Percentiles rank a stretch among this genome's conserved stretches.
Evolutionary conservation across 345 rosid species (phyloP).

Genomic region (Melaleuca quinquenervia): DNA sequence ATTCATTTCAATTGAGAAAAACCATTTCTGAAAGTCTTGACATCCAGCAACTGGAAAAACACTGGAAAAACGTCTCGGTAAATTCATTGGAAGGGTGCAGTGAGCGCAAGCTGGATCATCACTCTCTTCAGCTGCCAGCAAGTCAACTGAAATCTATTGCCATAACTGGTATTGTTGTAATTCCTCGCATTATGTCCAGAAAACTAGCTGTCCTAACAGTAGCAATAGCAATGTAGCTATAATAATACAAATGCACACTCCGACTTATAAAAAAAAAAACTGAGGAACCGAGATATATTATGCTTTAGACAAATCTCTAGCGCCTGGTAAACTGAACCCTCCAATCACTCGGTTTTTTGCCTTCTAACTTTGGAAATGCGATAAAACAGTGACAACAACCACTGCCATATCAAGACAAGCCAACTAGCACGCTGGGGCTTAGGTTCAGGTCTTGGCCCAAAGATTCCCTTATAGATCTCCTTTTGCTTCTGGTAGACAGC

Average conservation of each 20-base stretch:
- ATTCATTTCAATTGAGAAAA: neutral
- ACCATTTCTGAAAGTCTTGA: neutral
- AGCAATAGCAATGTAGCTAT: neutral
- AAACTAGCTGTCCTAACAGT: neutral
- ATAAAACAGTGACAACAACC: slow-evolving; percentile 21
- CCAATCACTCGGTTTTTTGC: slow-evolving; percentile 22
- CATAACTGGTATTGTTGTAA: neutral
- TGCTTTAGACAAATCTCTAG: neutral
- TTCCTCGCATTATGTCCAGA: neutral
- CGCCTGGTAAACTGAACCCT: neutral
- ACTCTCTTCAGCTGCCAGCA: neutral
- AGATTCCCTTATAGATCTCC: slow-evolving; percentile 77
- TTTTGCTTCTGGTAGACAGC: slow-evolving; percentile 74
- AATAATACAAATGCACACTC: neutral
- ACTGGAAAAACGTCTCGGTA: neutral
- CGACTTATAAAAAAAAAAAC: neutral
- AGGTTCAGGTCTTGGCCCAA: slow-evolving; percentile 48
- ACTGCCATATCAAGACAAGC: slow-evolving; percentile 42
- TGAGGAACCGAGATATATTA: neutral
- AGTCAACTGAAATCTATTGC: neutral
- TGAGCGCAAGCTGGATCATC: neutral
- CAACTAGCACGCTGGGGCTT: slow-evolving; percentile 23
- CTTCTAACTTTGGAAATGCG: slow-evolving; percentile 13
- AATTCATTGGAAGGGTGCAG: neutral
- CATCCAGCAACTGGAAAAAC: neutral